A percentile compares a stretch with the other conserved stretches of the same genome.
Evolutionary conservation across 805 yeast species (phyloP).

Genomic region (Jamesozyma gamospora): DNA sequence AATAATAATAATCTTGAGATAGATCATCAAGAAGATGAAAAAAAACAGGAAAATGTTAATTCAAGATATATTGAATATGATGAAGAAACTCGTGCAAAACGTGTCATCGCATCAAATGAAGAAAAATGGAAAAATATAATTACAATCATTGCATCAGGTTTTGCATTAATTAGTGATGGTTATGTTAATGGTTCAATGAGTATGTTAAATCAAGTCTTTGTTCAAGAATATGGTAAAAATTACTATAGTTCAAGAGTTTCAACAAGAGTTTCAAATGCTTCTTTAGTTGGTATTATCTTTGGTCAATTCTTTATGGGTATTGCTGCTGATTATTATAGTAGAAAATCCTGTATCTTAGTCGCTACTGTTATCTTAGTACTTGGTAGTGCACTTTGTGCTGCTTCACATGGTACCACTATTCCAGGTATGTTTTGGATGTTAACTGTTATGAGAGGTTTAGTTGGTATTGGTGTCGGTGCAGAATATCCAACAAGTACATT

Average conservation of each 20-base stretch:
- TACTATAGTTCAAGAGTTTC: slow-evolving; percentile 3
- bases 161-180: slow-evolving; percentile 5
- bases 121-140: slow-evolving; percentile 3
- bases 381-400: slow-evolving; percentile 4
- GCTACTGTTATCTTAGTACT: slow-evolving; percentile 2
- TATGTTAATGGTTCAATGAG: slow-evolving; percentile 4
- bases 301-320: slow-evolving; percentile 5
- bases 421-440: slow-evolving; percentile 5
- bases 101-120: neutral
- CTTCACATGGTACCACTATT: slow-evolving; percentile 3
- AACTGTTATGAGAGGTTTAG: slow-evolving; percentile 4
- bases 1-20: too few relatives aligned
- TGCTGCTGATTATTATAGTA: slow-evolving; percentile 3
- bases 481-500: slow-evolving; percentile 4
- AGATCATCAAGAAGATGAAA: too few relatives aligned
- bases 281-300: slow-evolving; percentile 4
- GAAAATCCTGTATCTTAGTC: slow-evolving; percentile 2
- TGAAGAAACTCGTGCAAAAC: slow-evolving; percentile 1
- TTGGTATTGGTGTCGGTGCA: slow-evolving; percentile 5
- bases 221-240: slow-evolving; percentile 1
- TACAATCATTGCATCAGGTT: slow-evolving; percentile 4
- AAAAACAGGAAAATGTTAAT: neutral
- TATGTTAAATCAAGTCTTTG: slow-evolving; percentile 5
- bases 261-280: slow-evolving; percentile 4
- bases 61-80: slow-evolving; percentile 1